Percentiles rank a stretch among this genome's conserved stretches.
Evolutionary conservation across 148 eudicot genomes (phyloP).

Genomic region (Persicaria tinctoria): DNA sequence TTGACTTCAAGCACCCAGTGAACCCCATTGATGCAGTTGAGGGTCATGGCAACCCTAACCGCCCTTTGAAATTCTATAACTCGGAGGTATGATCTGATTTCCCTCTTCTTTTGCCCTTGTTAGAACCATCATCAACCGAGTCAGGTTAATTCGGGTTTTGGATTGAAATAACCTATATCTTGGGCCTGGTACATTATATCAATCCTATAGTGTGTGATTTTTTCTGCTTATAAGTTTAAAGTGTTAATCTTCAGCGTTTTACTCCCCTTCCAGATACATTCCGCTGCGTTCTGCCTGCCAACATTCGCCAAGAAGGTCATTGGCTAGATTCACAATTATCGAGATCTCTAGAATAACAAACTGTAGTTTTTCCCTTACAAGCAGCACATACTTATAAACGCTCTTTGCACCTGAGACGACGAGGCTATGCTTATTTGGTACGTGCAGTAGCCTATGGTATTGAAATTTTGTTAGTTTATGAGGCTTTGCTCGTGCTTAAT

Average conservation of each 20-base stretch:
- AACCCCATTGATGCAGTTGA: constrained; percentile 67
- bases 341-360: neutral
- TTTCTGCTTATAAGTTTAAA: too few relatives aligned
- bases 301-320: constrained; percentile 88
- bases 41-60: constrained; percentile 30
- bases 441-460: neutral
- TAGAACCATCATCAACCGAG: neutral
- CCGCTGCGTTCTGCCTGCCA: constrained; percentile 96
- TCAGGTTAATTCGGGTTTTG: neutral
- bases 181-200: too few relatives aligned
- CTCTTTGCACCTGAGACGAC: neutral
- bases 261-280: constrained; percentile 52
- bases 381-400: neutral
- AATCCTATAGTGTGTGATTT: too few relatives aligned
- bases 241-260: neutral
- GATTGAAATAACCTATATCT: neutral
- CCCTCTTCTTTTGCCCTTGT: neutral
- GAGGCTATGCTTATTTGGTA: neutral
- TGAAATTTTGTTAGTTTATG: neutral
- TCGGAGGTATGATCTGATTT: constrained; percentile 44
- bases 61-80: constrained; percentile 86
- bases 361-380: neutral
- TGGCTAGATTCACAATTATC: constrained; percentile 12
- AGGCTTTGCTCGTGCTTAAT: neutral
- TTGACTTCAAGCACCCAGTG: constrained; percentile 79